Evolutionary conservation across 2,329 filamentous ascomycete species (phyloP), one percentile per base, ranked within the genome.

Genomic region (Reticulascus tulasneorum): DNA sequence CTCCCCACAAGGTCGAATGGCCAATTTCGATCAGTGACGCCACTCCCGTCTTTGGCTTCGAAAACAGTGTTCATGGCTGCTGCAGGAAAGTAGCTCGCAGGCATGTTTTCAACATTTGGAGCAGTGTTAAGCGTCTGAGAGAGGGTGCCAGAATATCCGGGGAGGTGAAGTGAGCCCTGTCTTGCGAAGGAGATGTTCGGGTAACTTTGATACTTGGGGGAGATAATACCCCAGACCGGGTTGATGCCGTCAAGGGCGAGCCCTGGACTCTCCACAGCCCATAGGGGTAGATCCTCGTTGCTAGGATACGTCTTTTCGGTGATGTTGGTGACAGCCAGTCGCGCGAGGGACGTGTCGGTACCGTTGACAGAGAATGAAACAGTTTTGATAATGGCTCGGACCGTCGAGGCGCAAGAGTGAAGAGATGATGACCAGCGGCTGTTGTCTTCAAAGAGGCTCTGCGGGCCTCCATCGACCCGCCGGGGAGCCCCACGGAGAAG

Each of bases 301-400:
- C 47, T 44, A 2, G 45, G 9, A 32, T 68, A 69, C 4, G 32
- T 33, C 42, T 70, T 70, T 3, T 59, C 49, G 11, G 36, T 33
- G 8, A 71, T 47, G 9, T 49, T 46, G 2, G 45, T 45, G 3
- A 71, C 52, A 2, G 44, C 44, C 0, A 73, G 47, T 3, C 51
- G 51, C 9, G 50, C 45, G 1, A 72, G 40, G 7, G 48, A 53
- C 10, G 54, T 45, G 5, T 21, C 37, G 0, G 63, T 67, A 4
- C 60, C 61, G 41, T 72, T 72, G 44, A 54, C 59, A 3, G 48
- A 42, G 41, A 74, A 71, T 0, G 50, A 49, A 7, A 69, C 64
- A 0, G 60, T 64, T 43, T 72, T 72, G 37, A 74, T 56, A 2
- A 55, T 60, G 4, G 68, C 67, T 31, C 62, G 62, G 4, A 62